phyloP scores from a whole-genome alignment of 257 asterid species.

The Solanum etuberosum region DNA sequence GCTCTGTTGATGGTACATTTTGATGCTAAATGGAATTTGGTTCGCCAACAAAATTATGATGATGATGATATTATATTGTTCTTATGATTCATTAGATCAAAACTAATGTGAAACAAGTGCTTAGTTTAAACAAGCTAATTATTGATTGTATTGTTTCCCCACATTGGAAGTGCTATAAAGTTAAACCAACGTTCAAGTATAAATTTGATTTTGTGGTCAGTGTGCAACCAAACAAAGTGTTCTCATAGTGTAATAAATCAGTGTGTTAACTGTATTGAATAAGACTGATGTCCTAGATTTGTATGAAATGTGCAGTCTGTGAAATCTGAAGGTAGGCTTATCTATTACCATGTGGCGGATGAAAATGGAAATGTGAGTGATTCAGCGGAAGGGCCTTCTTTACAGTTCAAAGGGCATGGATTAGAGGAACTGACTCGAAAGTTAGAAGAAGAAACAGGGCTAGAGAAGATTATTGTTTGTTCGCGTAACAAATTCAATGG shows the following conservation, averaged over 20 bases:
- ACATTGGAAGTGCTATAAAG: background rate
- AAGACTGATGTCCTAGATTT: background rate
- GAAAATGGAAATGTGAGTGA: constrained; percentile 46
- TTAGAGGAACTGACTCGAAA: constrained; percentile 51
- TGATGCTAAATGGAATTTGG: no score
- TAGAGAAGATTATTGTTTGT: constrained; percentile 52
- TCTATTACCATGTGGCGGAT: constrained; percentile 48
- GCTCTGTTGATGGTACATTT: background rate
- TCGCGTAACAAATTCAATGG: constrained; percentile 50
- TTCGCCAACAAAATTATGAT: background rate
- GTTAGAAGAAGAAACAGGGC: constrained; percentile 66
- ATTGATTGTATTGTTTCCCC: background rate
- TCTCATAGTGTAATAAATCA: background rate
- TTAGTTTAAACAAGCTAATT: background rate
- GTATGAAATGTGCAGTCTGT: background rate
- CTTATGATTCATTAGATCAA: background rate
- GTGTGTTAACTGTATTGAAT: background rate
- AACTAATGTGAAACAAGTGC: background rate
- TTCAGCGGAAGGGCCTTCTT: constrained; percentile 34
- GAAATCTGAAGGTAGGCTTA: constrained; percentile 56
- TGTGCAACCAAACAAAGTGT: background rate
- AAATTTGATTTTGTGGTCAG: no score
- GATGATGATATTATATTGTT: no score
- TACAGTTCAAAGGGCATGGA: constrained; percentile 59
- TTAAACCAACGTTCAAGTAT: no score